Base-by-base conservation (phyloP, 163 green algal genomes). In the Scenedesmus sp. region DNA sequence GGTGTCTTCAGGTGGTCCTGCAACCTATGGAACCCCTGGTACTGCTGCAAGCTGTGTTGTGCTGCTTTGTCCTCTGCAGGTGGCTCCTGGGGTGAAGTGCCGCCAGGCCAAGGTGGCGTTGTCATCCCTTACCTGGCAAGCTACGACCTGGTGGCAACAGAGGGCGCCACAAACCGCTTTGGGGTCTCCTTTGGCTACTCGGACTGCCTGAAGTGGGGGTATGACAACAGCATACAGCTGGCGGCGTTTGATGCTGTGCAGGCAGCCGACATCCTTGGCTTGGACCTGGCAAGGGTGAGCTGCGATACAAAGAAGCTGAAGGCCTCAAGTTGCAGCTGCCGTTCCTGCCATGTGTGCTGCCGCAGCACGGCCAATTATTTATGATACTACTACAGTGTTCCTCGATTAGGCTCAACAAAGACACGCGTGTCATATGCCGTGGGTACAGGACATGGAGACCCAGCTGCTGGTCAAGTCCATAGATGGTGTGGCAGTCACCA, bases 161-260 rank as follows among this genome's bases (percentile, higher is more conserved):
- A 18, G 3, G n/a, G 20, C n/a, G 2, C 0, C n/a, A 76, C 18
- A 2, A 18, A 42, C 16, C 46, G 81, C 44, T 33, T 26, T 26
- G 43, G 88, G 15, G 35, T 53, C 16, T 90, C 89, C 20, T 92
- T 92, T 40, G 83, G 72, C 83, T 92, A 90, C 73, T 76, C 72
- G 22, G 83, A 89, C 49, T 92, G 89, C 83, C 43, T 92, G 12
- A 92, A 92, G 33, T 92, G 89, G 89, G 89, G 89, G 51, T 89
- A 89, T 82, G 35, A 33, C 22, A 56, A 73, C 70, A 61, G 37
- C 26, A 82, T 92, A 40, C 51, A 86, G 49, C 33, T 92, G 24
- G 89, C 70, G 22, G 72, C 73, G 0, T 89, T 92, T 44, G 70
- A 86, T 44, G 72, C 73, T 33, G 10, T 4, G 22, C 70, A 87